Percentiles rank a stretch among this genome's conserved stretches.
Evolutionary conservation across 345 rosid genomes (phyloP).

Genomic region (Eucalyptus pumila): DNA sequence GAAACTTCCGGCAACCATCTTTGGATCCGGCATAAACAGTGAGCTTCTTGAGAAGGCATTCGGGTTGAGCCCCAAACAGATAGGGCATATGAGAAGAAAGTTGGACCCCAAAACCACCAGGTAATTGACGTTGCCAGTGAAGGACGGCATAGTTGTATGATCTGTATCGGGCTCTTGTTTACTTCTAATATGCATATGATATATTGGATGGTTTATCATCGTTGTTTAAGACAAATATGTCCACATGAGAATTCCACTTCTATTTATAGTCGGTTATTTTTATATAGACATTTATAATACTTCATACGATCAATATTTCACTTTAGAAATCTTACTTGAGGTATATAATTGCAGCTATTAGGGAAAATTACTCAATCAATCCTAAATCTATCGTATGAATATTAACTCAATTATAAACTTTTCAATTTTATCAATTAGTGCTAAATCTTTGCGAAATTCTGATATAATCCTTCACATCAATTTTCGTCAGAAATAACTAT

Average conservation of each 20-base stretch:
- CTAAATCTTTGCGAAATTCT: background rate
- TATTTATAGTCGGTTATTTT: background rate
- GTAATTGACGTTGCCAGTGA: background rate
- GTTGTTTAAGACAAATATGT: background rate
- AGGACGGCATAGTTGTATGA: background rate
- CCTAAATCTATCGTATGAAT: background rate
- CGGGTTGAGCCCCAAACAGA: background rate
- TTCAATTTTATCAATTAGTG: background rate
- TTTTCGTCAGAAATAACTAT: background rate
- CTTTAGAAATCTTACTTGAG: background rate
- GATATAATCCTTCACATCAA: background rate
- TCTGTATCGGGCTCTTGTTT: background rate
- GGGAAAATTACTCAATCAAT: background rate
- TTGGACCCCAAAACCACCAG: background rate
- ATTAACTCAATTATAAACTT: background rate
- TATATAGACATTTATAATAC: background rate
- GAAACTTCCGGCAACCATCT: constrained; percentile 1
- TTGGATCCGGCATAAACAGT: constrained; percentile 1
- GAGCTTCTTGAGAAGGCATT: constrained; percentile 6
- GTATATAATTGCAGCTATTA: background rate
- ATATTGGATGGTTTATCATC: background rate
- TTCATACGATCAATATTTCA: background rate
- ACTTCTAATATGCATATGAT: background rate
- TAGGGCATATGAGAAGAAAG: background rate
- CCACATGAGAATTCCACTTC: background rate